phyloP scores from a whole-genome alignment of 2,329 filamentous ascomycete species.

The Fusarium anguioides region DNA sequence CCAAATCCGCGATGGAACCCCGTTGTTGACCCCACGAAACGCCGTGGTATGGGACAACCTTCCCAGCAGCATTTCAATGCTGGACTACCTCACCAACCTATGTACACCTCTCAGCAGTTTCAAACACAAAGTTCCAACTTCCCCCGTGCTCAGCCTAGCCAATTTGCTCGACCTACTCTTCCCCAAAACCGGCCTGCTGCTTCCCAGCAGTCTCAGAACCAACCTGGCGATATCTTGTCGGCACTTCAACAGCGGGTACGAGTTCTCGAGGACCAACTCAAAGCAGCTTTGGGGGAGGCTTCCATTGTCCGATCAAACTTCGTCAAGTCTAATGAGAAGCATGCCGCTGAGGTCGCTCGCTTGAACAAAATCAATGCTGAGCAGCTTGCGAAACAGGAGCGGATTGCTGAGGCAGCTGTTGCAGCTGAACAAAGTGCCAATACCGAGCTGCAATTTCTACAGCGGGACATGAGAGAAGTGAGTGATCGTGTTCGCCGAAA shows the following conservation, averaged over 20 bases:
- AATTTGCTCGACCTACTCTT: constrained; percentile 54
- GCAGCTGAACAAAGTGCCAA: constrained; percentile 72
- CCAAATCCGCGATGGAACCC: constrained; percentile 56
- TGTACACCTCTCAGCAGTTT: constrained; percentile 48
- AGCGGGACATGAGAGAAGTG: constrained; percentile 75
- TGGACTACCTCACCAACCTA: constrained; percentile 35
- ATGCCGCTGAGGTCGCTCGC: constrained; percentile 70
- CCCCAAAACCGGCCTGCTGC: constrained; percentile 39
- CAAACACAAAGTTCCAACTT: constrained; percentile 46
- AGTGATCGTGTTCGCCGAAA: constrained; percentile 60
- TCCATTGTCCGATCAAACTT: constrained; percentile 79
- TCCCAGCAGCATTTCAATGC: constrained; percentile 27
- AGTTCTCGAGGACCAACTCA: constrained; percentile 66
- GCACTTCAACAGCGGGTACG: constrained; percentile 64
- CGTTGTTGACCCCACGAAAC: constrained; percentile 43
- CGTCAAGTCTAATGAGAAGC: constrained; percentile 69
- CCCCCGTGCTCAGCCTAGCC: constrained; percentile 52
- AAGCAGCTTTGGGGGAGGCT: constrained; percentile 75
- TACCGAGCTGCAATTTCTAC: constrained; percentile 78
- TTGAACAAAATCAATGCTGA: constrained; percentile 73
- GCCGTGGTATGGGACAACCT: constrained; percentile 25
- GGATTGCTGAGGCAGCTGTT: constrained; percentile 71
- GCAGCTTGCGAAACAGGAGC: constrained; percentile 70
- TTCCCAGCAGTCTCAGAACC: constrained; percentile 45
- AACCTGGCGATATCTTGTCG: constrained; percentile 53